Percentiles rank a stretch among this genome's conserved stretches.
phyloP scores from a whole-genome alignment of 345 rosid genomes.

The Anastatica hierochuntica region DNA sequence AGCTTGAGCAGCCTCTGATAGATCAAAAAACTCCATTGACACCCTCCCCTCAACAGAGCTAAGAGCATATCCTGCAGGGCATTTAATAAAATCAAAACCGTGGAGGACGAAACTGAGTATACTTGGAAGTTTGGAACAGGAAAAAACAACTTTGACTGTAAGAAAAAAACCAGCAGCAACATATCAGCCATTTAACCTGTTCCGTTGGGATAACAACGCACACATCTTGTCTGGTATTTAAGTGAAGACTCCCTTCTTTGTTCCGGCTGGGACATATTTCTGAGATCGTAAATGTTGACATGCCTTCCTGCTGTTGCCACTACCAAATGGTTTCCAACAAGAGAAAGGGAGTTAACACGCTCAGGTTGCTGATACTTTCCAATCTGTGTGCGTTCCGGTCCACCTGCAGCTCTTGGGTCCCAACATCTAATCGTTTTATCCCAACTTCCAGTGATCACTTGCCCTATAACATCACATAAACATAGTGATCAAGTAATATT shows the following conservation, averaged over 20 bases:
- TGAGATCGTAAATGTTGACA: constrained; percentile 81
- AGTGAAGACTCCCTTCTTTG: constrained; percentile 89
- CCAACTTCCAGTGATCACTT: constrained; percentile 96
- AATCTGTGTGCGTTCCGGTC: constrained; percentile 68
- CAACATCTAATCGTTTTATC: constrained; percentile 88
- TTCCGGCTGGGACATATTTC: constrained; percentile 97
- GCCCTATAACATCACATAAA: constrained; percentile 40
- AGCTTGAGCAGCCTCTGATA: constrained; percentile 88
- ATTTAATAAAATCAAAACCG: background rate
- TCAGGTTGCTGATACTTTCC: constrained; percentile 88
- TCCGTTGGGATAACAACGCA: constrained; percentile 90
- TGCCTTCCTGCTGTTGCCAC: constrained; percentile 97
- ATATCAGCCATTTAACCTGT: constrained; percentile 42
- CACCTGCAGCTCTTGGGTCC: constrained; percentile 98
- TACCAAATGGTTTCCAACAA: constrained; percentile 81
- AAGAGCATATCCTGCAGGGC: constrained; percentile 85
- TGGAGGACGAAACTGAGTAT: too few relatives aligned
- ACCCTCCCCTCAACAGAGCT: constrained; percentile 99
- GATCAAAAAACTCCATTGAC: constrained; percentile 97
- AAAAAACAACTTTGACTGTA: too few relatives aligned
- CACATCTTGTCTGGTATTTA: constrained; percentile 93
- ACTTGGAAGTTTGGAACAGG: too few relatives aligned
- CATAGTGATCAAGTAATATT: background rate
- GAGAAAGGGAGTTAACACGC: constrained; percentile 89
- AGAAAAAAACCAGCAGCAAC: background rate